Percentiles rank a stretch among this genome's conserved stretches.
Evolutionary conservation across 345 rosid species (phyloP).

Genomic region (Syzygium aromaticum): DNA sequence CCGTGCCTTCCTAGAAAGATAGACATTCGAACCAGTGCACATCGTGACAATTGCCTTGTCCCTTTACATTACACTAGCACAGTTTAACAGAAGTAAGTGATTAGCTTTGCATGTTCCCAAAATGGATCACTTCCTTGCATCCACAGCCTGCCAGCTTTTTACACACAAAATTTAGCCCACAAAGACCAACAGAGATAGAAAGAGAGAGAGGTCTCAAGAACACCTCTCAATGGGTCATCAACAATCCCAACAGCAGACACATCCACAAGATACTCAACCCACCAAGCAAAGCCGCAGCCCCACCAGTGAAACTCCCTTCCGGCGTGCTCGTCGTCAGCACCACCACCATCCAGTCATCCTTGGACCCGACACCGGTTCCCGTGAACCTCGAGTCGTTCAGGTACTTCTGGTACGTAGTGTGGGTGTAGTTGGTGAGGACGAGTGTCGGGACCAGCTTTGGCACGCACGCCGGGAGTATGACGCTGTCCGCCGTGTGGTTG

Average conservation of each 20-base stretch:
- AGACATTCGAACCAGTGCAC: background rate
- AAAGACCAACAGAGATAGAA: background rate
- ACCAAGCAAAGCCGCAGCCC: conserved; percentile 1
- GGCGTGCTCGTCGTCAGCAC: conserved; percentile 36
- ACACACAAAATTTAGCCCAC: background rate
- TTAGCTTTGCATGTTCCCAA: background rate
- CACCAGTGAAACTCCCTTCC: conserved; percentile 35
- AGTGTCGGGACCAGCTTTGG: conserved; percentile 49
- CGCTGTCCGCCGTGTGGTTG: conserved; percentile 43
- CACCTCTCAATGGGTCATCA: background rate
- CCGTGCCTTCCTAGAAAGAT: background rate
- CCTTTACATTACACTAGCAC: background rate
- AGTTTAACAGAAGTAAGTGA: background rate
- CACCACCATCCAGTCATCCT: conserved; percentile 75
- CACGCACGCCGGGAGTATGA: conserved; percentile 60
- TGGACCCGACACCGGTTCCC: conserved; percentile 58
- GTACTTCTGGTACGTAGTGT: conserved; percentile 29
- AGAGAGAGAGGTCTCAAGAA: background rate
- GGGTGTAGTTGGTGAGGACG: conserved; percentile 65
- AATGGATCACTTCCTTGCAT: background rate
- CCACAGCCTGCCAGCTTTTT: background rate
- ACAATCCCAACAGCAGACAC: conserved; percentile 1
- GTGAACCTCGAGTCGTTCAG: conserved; percentile 51
- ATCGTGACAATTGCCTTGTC: background rate
- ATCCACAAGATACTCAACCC: conserved; percentile 5